Percentiles rank a stretch among this genome's conserved stretches.
phyloP scores from a whole-genome alignment of 257 asterid species.

The Linderniella brevidens region DNA sequence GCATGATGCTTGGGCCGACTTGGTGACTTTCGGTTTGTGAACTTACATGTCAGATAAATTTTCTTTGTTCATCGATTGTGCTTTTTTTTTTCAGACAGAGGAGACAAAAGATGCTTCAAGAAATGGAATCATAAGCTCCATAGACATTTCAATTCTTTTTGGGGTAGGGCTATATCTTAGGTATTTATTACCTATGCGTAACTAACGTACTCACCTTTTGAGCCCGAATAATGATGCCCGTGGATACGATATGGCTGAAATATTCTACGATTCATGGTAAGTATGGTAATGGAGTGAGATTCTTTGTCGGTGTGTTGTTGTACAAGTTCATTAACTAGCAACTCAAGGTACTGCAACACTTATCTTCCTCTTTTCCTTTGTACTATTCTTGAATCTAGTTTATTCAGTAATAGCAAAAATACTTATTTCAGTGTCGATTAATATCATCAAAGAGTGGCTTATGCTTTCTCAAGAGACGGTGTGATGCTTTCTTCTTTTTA shows the following conservation, averaged over 20 bases:
- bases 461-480: constrained; percentile 97
- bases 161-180: constrained; percentile 93
- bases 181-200: constrained; percentile 81
- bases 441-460: constrained; percentile 49
- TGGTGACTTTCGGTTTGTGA: constrained; percentile 29
- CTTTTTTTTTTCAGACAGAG: constrained; percentile 50
- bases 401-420: neutral
- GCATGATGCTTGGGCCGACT: constrained; percentile 92
- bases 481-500: constrained; percentile 96
- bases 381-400: neutral
- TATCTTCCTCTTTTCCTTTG: neutral
- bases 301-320: constrained; percentile 62
- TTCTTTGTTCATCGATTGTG: too few species aligned
- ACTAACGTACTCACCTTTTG: constrained; percentile 57
- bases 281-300: constrained; percentile 88
- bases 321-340: constrained; percentile 89
- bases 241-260: constrained; percentile 85
- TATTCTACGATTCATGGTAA: constrained; percentile 73
- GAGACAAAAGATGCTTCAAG: constrained; percentile 90
- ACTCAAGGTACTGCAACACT: constrained; percentile 55
- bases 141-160: constrained; percentile 76
- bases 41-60: too few species aligned
- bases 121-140: constrained; percentile 81
- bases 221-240: constrained; percentile 56
- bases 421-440: neutral